Conservation (phyloP, 805 yeast species). For the Pichia kluyveri region DNA sequence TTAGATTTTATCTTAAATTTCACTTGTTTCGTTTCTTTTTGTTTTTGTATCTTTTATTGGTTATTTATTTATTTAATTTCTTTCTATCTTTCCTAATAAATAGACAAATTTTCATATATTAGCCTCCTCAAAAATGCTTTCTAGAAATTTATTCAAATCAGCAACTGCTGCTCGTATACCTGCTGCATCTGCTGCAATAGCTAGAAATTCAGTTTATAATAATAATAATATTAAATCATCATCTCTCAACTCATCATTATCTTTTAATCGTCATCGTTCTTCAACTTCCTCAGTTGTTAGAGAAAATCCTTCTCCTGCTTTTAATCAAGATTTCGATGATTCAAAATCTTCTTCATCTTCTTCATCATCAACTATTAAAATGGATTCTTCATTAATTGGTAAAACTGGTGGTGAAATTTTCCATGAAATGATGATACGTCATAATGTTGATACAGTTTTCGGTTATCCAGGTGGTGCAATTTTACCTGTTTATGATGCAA, state of each 20-base stretch:
- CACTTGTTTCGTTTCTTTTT: too few species aligned
- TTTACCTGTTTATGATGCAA: slow-evolving; percentile 95
- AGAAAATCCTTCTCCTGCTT: slow-evolving; percentile 16
- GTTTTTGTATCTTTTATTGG: too few species aligned
- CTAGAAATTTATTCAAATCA: slow-evolving; percentile 1
- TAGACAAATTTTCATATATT: neutral
- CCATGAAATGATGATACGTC: slow-evolving; percentile 98
- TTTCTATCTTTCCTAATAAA: too few species aligned
- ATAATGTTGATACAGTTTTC: slow-evolving; percentile 89
- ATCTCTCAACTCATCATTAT: neutral
- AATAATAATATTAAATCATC: neutral
- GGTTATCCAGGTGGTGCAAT: slow-evolving; percentile 99
- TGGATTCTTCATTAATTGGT: slow-evolving; percentile 86
- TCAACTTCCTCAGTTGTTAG: slow-evolving; percentile 8
- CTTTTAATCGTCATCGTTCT: slow-evolving; percentile 5
- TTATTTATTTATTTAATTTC: too few species aligned
- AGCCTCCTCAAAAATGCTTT: slow-evolving; percentile 1
- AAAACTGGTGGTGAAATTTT: slow-evolving; percentile 97
- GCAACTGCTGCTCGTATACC: neutral
- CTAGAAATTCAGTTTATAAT: neutral
- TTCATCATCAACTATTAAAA: neutral
- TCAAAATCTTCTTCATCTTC: neutral
- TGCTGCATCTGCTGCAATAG: neutral
- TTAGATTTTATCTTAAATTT: too few species aligned
- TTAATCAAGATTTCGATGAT: slow-evolving; percentile 10